Base-by-base conservation (phyloP, 495 filamentous ascomycete species). In the Daldinia bambusicola region DNA sequence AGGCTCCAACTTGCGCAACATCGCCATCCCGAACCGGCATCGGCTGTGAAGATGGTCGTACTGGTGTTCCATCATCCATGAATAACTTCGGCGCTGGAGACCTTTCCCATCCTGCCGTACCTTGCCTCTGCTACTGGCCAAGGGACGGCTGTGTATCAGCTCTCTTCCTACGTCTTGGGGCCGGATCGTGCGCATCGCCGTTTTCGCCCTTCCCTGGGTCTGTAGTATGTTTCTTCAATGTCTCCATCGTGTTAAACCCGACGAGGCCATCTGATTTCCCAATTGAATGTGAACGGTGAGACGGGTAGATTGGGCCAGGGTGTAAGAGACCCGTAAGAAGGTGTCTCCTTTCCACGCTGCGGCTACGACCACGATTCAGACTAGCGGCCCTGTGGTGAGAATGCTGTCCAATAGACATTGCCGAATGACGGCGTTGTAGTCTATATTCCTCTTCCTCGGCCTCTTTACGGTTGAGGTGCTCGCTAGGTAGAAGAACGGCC, bases 401-500 rank as follows among this genome's bases (percentile, higher is more conserved):
- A 14, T 45, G 37, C 63, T 67, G 45, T 52, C 57, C 80, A 9
- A 82, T 74, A 18, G 87, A 88, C 20, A 86, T 70, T 66, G 81
- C 87, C 0, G 90, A 89, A 10, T 79, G 69, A 26, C 86, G 84
- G 31, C 88, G 82, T 36, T 86, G 82, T 75, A 89, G 78, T 51
- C 87, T 80, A 22, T 81, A 74, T 43, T 88, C 84, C 0, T 84
- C 84, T 48, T 91, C 87, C 6, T 81, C 84, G 6, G 86, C 86
- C 71, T 95, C 93, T 55, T 87, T 89, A 53, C 86, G 80, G 52
- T 94, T 89, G 14, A 96, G 84, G 0, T 87, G 83, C 67, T 97
- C 93, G 41, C 89, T 90, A 4, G 94, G 93, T 13, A 97, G 85
- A 2, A 95, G 79, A 51, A 98, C 93, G 55, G 95, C 95, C 2